A percentile compares a stretch with the other conserved stretches of the same genome.
Evolutionary conservation across 345 rosid genomes (phyloP).

Genomic region (Pelargonium nanum): DNA sequence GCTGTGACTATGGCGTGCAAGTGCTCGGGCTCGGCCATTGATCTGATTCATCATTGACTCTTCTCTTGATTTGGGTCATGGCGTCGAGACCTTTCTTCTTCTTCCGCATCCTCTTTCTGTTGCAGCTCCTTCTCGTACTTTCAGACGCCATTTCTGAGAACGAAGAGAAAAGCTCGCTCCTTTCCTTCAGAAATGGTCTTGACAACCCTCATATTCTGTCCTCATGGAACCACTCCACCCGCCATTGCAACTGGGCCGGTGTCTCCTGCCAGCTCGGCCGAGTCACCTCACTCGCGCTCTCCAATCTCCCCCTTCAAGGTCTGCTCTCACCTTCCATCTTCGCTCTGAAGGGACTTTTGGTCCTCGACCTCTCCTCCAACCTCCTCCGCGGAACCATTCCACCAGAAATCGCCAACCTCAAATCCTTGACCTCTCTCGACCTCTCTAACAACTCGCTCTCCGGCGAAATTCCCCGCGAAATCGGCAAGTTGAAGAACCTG

Average conservation of each 20-base stretch:
- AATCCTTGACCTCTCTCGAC: constrained; percentile 45
- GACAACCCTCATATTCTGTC: constrained; percentile 29
- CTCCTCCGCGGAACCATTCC: constrained; percentile 36
- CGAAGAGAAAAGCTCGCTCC: constrained; percentile 32
- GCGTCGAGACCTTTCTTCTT: not conserved
- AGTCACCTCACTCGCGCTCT: constrained; percentile 38
- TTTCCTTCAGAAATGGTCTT: constrained; percentile 42
- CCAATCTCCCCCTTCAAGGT: constrained; percentile 32
- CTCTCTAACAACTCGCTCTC: constrained; percentile 62
- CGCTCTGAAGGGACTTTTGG: constrained; percentile 33
- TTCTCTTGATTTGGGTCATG: not conserved
- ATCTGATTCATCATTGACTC: no score
- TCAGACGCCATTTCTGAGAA: not conserved
- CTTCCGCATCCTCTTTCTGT: no score
- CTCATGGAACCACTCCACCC: constrained; percentile 48
- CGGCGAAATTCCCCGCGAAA: constrained; percentile 47
- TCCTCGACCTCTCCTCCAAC: constrained; percentile 55
- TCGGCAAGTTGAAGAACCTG: constrained; percentile 46
- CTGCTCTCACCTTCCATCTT: constrained; percentile 41
- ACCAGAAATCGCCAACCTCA: constrained; percentile 16
- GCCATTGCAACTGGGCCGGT: constrained; percentile 66
- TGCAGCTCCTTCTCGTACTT: not conserved
- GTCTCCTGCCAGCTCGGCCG: constrained; percentile 42
- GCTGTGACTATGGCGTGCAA: not conserved
- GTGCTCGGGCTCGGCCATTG: no score